Evolutionary conservation across 2,329 filamentous ascomycete species (phyloP).

Genomic region (Coniochaeta hoffmannii): DNA sequence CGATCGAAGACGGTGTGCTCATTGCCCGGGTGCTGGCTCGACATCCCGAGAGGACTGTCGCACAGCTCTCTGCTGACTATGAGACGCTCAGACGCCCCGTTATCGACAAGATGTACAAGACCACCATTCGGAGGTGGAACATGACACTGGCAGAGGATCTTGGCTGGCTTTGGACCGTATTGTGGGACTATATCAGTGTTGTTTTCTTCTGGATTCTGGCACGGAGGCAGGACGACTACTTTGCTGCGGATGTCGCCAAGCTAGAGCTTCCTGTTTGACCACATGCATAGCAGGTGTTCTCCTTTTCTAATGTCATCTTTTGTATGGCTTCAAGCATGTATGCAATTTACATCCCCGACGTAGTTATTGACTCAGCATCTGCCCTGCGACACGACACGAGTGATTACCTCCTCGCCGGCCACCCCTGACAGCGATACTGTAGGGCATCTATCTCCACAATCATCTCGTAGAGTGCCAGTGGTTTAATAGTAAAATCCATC

Average conservation of each 20-base stretch:
- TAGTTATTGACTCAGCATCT: too few species aligned
- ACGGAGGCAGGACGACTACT: neutral
- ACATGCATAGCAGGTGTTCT: too few species aligned
- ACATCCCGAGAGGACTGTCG: constrained; percentile 19
- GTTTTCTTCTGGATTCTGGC: neutral
- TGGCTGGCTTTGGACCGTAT: neutral
- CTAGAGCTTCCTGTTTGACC: neutral
- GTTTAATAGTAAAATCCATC: constrained; percentile 45
- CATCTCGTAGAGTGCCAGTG: constrained; percentile 20
- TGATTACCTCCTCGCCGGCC: too few species aligned
- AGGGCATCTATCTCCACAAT: neutral
- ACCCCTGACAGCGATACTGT: too few species aligned
- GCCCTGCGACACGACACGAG: too few species aligned
- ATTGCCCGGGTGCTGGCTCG: constrained; percentile 26
- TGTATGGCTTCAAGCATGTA: too few species aligned
- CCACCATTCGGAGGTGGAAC: neutral
- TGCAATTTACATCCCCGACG: too few species aligned
- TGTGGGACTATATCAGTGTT: neutral
- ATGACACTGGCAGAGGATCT: neutral
- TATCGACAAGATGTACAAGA: neutral
- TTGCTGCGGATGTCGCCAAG: neutral
- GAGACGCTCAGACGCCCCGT: constrained; percentile 24
- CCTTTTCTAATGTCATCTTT: too few species aligned
- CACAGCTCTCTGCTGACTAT: constrained; percentile 38
- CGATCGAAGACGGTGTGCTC: constrained; percentile 43